These are phyloP conservation scores for Thuja plicata DNA, from an alignment of 83 land plant species.

Conservation along the genomic window DNA sequence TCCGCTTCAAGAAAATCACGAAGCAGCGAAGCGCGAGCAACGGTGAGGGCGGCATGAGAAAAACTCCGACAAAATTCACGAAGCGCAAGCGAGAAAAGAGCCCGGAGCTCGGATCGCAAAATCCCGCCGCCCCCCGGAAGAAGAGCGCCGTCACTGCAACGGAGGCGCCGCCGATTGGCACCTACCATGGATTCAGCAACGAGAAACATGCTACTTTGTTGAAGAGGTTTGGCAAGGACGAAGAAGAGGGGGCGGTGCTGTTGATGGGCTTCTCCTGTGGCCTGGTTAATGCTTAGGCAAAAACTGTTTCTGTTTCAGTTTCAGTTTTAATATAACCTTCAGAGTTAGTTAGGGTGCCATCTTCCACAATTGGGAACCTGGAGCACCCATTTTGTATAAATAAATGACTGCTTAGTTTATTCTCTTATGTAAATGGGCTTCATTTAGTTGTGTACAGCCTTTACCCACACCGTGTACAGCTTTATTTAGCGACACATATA, in stretches of 20 bases:
- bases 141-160: not conserved
- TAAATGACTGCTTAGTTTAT: not conserved
- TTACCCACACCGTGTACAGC: no score
- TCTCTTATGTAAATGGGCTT: not conserved
- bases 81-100: constrained; percentile 5
- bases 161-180: not conserved
- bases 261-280: constrained; percentile 13
- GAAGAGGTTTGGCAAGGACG: constrained; percentile 5
- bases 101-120: not conserved
- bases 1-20: constrained; percentile 34
- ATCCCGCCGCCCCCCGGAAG: not conserved
- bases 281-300: not conserved
- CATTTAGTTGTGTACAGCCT: no score
- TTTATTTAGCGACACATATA: no score
- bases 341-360: not conserved
- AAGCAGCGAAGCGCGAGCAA: constrained; percentile 3
- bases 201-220: not conserved
- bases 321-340: not conserved
- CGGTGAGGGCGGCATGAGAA: not conserved
- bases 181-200: not conserved
- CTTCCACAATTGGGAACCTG: constrained; percentile 2
- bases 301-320: not conserved
- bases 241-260: constrained; percentile 21
- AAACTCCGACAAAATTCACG: not conserved
- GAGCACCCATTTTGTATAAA: constrained; percentile 15